These are phyloP conservation scores for Xylaria sp. DNA, from an alignment of 2,329 filamentous ascomycete species.

Conservation along the genomic window DNA sequence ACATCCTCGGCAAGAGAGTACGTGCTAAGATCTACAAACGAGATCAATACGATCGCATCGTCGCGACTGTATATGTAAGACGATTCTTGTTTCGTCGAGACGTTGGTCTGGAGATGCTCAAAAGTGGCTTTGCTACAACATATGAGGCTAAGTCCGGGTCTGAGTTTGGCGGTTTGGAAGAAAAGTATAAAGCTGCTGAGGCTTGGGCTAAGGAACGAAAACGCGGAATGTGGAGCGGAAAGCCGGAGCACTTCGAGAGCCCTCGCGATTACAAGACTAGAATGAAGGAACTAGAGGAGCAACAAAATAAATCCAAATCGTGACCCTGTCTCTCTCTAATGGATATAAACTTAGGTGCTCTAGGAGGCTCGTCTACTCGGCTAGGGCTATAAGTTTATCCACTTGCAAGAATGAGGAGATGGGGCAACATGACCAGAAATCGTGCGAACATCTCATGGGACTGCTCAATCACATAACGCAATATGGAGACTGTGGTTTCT, in stretches of 20 bases:
- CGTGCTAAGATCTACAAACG: constrained; percentile 83
- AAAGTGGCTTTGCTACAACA: constrained; percentile 83
- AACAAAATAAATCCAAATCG: constrained; percentile 38
- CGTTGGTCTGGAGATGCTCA: constrained; percentile 90
- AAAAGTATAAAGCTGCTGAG: constrained; percentile 74
- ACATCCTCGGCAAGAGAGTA: constrained; percentile 78
- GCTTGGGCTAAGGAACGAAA: constrained; percentile 71
- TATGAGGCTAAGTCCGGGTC: constrained; percentile 93
- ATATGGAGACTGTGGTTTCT: not conserved
- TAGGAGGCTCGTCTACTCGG: not conserved
- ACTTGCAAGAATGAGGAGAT: constrained; percentile 13
- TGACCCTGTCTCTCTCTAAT: constrained; percentile 8
- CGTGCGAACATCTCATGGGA: not conserved
- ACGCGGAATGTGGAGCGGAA: constrained; percentile 80
- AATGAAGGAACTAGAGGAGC: constrained; percentile 51
- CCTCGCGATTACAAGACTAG: constrained; percentile 86
- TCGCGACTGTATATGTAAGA: constrained; percentile 84
- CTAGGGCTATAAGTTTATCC: not conserved
- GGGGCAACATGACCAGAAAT: not conserved
- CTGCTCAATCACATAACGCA: not conserved
- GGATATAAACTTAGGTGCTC: not conserved
- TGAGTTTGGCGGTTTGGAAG: constrained; percentile 82
- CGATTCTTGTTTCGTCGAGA: constrained; percentile 76
- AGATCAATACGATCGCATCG: constrained; percentile 93
- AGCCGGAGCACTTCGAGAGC: constrained; percentile 75